Evolutionary conservation across 2,329 filamentous ascomycete species (phyloP), one percentile per base, ranked within the genome.

Genomic region (Monilinia polystroma): DNA sequence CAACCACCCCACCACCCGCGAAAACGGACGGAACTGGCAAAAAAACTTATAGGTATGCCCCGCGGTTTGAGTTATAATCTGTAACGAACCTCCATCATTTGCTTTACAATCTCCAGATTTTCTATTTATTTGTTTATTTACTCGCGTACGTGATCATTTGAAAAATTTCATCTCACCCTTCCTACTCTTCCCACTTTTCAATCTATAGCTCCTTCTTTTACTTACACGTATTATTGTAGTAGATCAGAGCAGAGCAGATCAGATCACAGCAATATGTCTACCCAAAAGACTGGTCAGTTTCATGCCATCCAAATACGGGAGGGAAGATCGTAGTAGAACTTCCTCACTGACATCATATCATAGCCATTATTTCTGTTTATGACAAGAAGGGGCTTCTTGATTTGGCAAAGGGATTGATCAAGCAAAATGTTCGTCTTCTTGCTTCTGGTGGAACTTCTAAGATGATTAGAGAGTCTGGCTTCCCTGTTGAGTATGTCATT

Each of bases 301-400:
- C 56, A 67, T 62, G 47, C 32, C 56, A 68, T 35, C 51, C 43
- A 52, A 45, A 14, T 67, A 53, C 16, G 23, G 18, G 14, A 51
- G 38, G 53, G 53, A 29, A 60, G 57, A 51, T 18, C 4, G 26
- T 23, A 49, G n/a, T 35, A 51, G 57, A 51, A 60, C 20, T 12
- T 23, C 51, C 4, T 51, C 52, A 54, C 69, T 71, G 67, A 69
- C 64, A 29, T 64, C 45, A 54, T 67, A 29, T n/a, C 45, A 65
- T 63, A 84, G 95, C 95, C 73, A 98, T 99, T 77, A 85, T 99
- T 78, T 98, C 94, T 72, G 95, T 98, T 83, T 98, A 95, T 79
- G 92, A 99, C 85, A 99, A 99, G 88, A 98, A 94, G 66, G 95
- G 93, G 69, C 86, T 97, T 72, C 82, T 97, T 73, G 93, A 97